Conservation (phyloP, 2,329 filamentous ascomycete species). For the Cladosporium sp. region DNA sequence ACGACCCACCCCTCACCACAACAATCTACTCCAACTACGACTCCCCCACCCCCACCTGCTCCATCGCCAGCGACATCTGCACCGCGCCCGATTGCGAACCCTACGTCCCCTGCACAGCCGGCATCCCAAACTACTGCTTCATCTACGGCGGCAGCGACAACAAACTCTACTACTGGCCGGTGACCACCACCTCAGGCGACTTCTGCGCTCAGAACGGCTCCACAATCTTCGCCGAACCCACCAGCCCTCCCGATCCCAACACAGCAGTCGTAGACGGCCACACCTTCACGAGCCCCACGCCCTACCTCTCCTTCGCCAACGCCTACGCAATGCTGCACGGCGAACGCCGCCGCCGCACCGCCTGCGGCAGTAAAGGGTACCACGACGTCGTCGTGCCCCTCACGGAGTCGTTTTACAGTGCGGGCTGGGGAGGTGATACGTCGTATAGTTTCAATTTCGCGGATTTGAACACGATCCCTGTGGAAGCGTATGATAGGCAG, state of each 20-base stretch:
- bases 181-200: not conserved
- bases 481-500: constrained; percentile 1
- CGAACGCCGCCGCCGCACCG: not conserved
- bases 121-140: not conserved
- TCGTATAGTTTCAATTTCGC: constrained; percentile 4
- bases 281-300: constrained; percentile 6
- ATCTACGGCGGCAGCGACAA: not conserved
- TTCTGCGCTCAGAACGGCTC: constrained; percentile 9
- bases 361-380: not conserved
- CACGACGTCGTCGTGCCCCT: not conserved
- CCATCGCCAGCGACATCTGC: constrained; percentile 1
- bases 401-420: constrained; percentile 8
- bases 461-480: constrained; percentile 2
- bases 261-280: constrained; percentile 5
- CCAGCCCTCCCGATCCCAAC: constrained; percentile 3
- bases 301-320: not conserved
- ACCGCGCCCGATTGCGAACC: not conserved
- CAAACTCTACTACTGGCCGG: constrained; percentile 9
- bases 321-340: not conserved
- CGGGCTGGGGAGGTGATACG: not conserved
- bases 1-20: not conserved
- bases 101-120: not conserved
- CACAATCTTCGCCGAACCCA: constrained; percentile 1
- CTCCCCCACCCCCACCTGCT: not conserved
- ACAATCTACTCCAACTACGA: not conserved